These are phyloP conservation scores for Collybia mongolica DNA, from an alignment of 768 basidiomycete genomes.

Conservation along the genomic window DNA sequence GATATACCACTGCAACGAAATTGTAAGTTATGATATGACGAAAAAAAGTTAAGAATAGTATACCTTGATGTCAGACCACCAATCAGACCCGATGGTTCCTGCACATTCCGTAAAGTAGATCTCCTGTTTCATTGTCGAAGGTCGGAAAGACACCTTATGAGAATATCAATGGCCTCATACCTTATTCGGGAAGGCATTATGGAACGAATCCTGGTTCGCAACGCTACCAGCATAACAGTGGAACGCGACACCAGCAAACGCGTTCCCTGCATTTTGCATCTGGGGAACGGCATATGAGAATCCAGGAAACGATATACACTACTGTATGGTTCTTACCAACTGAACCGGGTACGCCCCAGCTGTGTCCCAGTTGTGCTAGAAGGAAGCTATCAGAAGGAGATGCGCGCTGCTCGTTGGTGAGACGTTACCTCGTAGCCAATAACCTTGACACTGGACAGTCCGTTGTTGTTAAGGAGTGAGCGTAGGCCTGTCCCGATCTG, in stretches of 20 bases:
- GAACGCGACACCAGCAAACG: slow-evolving; percentile 67
- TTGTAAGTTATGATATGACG: neutral
- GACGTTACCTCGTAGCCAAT: slow-evolving; percentile 40
- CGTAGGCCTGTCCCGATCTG: slow-evolving; percentile 57
- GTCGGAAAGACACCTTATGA: neutral
- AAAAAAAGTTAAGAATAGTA: neutral
- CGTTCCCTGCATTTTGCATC: slow-evolving; percentile 54
- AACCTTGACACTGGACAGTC: slow-evolving; percentile 56
- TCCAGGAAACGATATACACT: too few relatives aligned
- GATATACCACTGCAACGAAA: slow-evolving; percentile 19
- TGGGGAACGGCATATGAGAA: neutral
- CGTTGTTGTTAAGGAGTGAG: slow-evolving; percentile 59
- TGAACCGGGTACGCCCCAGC: slow-evolving; percentile 62
- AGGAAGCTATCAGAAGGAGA: slow-evolving; percentile 28
- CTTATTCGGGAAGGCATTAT: slow-evolving; percentile 18
- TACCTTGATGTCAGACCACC: slow-evolving; percentile 83
- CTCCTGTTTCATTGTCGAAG: slow-evolving; percentile 22
- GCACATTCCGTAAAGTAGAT: slow-evolving; percentile 63
- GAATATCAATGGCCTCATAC: neutral
- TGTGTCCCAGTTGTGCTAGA: slow-evolving; percentile 67
- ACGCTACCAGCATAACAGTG: slow-evolving; percentile 58
- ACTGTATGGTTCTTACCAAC: slow-evolving; percentile 23
- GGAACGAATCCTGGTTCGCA: slow-evolving; percentile 14
- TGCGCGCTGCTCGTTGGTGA: neutral
- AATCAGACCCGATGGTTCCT: slow-evolving; percentile 65